These are phyloP conservation scores for Aristolochia contorta DNA, from an alignment of 164 flowering plant genomes.

Conservation along the genomic window DNA sequence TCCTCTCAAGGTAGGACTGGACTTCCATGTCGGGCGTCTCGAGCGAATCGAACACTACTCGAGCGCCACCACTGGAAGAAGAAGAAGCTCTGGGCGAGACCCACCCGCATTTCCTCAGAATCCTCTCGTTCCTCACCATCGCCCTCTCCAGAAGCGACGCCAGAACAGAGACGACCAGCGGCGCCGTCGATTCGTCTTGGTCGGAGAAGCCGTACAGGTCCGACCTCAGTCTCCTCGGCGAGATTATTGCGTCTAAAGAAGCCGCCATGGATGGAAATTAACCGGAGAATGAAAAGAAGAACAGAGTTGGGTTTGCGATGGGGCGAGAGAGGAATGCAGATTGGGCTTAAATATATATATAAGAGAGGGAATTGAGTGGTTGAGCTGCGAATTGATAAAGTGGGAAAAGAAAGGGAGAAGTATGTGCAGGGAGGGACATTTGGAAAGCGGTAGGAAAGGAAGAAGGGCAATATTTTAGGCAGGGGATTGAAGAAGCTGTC, in stretches of 20 bases:
- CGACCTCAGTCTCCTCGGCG: constrained; percentile 66
- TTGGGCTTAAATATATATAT: background rate
- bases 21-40: constrained; percentile 64
- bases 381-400: constrained; percentile 7
- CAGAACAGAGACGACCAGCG: constrained; percentile 73
- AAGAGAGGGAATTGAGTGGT: background rate
- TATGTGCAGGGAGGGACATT: background rate
- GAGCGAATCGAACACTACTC: constrained; percentile 41
- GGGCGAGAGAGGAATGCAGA: background rate
- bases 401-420: background rate
- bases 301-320: no score
- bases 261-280: constrained; percentile 1
- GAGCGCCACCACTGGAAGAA: no score
- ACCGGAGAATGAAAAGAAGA: background rate
- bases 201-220: constrained; percentile 59
- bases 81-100: constrained; percentile 13
- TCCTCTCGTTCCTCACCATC: constrained; percentile 58
- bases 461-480: background rate
- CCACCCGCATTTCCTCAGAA: constrained; percentile 25
- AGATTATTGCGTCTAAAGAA: constrained; percentile 36
- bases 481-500: no score
- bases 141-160: constrained; percentile 80
- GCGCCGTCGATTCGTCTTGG: constrained; percentile 36
- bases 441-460: constrained; percentile 6
- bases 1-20: constrained; percentile 71